Base-by-base conservation (phyloP, 768 basidiomycete genomes). In the Tylopilus balloui region DNA sequence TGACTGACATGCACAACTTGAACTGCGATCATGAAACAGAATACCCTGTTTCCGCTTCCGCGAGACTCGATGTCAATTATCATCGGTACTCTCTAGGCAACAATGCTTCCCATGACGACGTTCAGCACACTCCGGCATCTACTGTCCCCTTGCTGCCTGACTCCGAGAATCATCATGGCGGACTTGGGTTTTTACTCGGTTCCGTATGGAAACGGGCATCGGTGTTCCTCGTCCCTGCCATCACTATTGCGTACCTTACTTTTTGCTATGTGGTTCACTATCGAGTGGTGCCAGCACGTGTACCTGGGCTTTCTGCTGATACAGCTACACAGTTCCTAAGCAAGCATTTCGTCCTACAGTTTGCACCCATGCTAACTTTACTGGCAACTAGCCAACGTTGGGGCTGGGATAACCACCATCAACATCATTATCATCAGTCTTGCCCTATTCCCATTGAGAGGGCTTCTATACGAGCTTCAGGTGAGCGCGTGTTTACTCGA, bases 191-290 rank as follows among this genome's bases (percentile, higher is more conserved):
- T 14, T 29, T 23, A 6, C 24, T 58, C 36, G 20, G 23, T 31
- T 41, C 32, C 20, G 4, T 25, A n/a, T 50, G 42, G 48, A 36
- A 48, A 42, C 50, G 51, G 55, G 27, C 31, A 28, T 13, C 36
- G 32, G n/a, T 48, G 9, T 3, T 57, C 20, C 9, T 57, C 2
- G 38, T 25, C 15, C 48, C 51, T 10, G 9, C n/a, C 5, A 35
- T 58, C 4, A 48, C 28, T 11, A 28, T 50, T 14, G 48, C 43
- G 1, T 58, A 57, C 20, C 56, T 58, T 39, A 17, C 39, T 4
- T 57, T 58, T 28, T 58, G 55, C 13, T 58, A 57, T n/a, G 42
- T 44, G 29, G 56, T 58, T 29, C 56, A 57, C 42, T 50, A 53
- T 45, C 55, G 31, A 8, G 42, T 53, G 23, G 56, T 58, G 8